Evolutionary conservation across 495 filamentous ascomycete species (phyloP).

Genomic region (Parachaetomium inaequale): DNA sequence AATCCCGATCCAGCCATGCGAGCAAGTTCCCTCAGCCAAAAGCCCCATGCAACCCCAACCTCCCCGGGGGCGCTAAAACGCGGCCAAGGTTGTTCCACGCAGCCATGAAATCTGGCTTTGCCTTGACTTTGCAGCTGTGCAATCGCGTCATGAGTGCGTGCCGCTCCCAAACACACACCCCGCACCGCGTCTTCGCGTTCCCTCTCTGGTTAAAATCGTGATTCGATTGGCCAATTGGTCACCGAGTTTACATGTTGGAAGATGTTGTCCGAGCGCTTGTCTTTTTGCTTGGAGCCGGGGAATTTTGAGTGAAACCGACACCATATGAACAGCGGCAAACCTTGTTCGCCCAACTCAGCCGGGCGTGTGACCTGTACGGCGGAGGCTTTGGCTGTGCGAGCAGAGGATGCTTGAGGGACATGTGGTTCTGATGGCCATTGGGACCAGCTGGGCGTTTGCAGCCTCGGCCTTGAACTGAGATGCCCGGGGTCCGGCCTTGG

Average conservation of each 20-base stretch:
- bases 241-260: slow-evolving; percentile 9
- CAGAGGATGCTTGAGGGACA: not conserved
- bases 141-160: slow-evolving; percentile 21
- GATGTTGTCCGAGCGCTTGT: slow-evolving; percentile 2
- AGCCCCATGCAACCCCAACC: not conserved
- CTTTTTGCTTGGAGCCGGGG: not conserved
- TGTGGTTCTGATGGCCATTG: no score
- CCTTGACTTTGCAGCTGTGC: slow-evolving; percentile 6
- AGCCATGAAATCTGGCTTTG: not conserved
- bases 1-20: not conserved
- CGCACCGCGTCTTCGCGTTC: slow-evolving; percentile 25
- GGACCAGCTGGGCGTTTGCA: no score
- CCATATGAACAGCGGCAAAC: not conserved
- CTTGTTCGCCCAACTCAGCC: not conserved
- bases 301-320: not conserved
- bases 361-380: not conserved
- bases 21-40: not conserved
- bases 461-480: not conserved
- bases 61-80: not conserved
- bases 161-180: slow-evolving; percentile 8
- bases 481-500: not conserved
- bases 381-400: not conserved
- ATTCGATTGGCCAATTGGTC: slow-evolving; percentile 24
- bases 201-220: slow-evolving; percentile 6
- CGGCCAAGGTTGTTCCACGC: not conserved